A percentile compares a stretch with the other conserved stretches of the same genome.
phyloP scores from a whole-genome alignment of 2,329 filamentous ascomycete genomes.

The Colletotrichum liaoningense region DNA sequence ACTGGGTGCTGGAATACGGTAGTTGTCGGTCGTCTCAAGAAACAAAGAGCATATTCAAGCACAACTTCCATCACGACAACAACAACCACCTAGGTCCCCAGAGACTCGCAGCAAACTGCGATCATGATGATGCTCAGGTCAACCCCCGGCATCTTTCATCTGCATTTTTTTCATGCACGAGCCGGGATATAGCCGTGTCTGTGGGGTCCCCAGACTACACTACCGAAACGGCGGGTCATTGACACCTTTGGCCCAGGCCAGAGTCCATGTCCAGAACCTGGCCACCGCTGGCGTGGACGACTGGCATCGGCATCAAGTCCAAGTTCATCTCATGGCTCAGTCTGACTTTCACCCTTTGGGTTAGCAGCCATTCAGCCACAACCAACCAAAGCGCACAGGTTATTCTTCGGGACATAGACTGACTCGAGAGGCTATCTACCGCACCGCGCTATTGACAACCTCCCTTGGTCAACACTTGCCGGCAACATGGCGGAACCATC shows the following conservation, averaged over 20 bases:
- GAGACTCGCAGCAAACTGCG: background rate
- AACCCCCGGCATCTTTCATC: conserved; percentile 9
- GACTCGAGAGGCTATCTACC: conserved; percentile 10
- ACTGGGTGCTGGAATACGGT: background rate
- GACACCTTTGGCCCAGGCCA: background rate
- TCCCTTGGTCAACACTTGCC: background rate
- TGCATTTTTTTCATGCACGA: background rate
- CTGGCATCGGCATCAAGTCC: background rate
- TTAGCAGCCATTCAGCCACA: background rate
- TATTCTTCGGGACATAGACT: conserved; percentile 17
- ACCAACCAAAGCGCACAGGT: conserved; percentile 13
- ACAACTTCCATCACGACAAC: background rate
- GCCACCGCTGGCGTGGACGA: background rate
- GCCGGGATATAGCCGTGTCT: background rate
- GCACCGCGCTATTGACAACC: background rate
- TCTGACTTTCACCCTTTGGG: background rate
- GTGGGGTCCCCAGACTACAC: conserved; percentile 6
- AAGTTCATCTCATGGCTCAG: conserved; percentile 8
- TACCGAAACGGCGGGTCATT: conserved; percentile 14
- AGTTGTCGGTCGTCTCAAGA: background rate
- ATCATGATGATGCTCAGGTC: background rate
- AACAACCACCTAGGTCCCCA: background rate
- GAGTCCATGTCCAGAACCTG: background rate
- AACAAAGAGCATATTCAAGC: background rate
- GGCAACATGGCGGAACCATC: background rate